Evolutionary conservation across 257 asterid species (phyloP).

Genomic region (Nemophila menziesii): DNA sequence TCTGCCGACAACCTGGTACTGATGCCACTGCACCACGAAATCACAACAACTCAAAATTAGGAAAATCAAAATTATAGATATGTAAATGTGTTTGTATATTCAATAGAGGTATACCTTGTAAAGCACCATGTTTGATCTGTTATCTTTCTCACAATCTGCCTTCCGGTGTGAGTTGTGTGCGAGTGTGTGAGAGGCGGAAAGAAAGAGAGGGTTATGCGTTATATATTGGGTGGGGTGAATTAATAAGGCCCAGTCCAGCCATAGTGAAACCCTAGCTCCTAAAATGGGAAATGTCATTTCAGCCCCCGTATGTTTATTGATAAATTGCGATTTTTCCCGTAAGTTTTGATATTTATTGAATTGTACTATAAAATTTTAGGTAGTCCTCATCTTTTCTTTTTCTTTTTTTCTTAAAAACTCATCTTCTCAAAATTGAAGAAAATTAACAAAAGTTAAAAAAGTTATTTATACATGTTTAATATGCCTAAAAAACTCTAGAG

Average conservation of each 20-base stretch:
- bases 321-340: background rate
- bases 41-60: background rate
- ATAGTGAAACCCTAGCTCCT: background rate
- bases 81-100: background rate
- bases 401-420: no score
- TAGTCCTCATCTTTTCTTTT: no score
- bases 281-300: background rate
- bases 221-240: background rate
- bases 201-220: conserved; percentile 4
- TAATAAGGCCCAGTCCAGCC: background rate
- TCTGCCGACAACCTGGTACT: conserved; percentile 92
- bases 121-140: conserved; percentile 30
- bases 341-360: background rate
- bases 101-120: conserved; percentile 20
- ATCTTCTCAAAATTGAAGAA: no score
- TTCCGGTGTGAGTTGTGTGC: conserved; percentile 6
- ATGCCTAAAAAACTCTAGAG: no score
- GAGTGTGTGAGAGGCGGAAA: conserved; percentile 12
- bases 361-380: no score
- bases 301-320: background rate
- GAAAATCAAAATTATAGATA: background rate
- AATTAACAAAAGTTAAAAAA: no score
- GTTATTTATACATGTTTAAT: no score
- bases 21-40: conserved; percentile 50
- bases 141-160: conserved; percentile 4